These are phyloP conservation scores for Phragmites australis DNA, from an alignment of 176 grass and related monocot species.

Conservation along the genomic window DNA sequence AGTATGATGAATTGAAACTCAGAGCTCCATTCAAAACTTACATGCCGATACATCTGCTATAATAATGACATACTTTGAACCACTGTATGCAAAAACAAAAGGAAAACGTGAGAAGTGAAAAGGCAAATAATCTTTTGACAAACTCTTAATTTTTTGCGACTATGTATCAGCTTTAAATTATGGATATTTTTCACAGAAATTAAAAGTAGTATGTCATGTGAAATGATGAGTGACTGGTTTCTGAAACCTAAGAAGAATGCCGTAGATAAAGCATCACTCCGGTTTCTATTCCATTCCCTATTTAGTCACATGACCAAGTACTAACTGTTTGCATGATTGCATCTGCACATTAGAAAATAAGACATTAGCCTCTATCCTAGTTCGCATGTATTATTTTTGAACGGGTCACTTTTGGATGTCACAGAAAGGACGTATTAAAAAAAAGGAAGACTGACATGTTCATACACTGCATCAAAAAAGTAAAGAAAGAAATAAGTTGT, in stretches of 20 bases:
- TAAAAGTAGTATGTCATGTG: background rate
- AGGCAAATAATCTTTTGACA: background rate
- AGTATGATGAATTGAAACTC: background rate
- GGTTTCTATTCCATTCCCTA: background rate
- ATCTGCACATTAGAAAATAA: background rate
- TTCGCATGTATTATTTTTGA: background rate
- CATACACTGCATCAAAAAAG: background rate
- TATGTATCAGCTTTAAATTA: background rate
- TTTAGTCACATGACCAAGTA: background rate
- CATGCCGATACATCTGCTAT: background rate
- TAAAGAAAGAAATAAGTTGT: background rate
- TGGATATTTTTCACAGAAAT: background rate
- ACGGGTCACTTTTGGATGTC: background rate
- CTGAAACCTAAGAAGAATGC: background rate
- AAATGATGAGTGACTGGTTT: background rate
- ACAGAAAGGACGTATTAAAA: background rate
- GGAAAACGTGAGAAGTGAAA: background rate
- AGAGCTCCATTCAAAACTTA: background rate
- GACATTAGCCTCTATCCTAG: background rate
- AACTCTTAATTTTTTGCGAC: background rate
- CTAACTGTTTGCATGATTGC: background rate
- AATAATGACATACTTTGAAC: background rate
- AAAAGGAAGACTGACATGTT: background rate
- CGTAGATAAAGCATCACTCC: slow-evolving; percentile 2
- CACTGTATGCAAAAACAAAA: background rate